A percentile compares a stretch with the other conserved stretches of the same genome.
Evolutionary conservation across 495 filamentous ascomycete genomes (phyloP).

Genomic region (Aspergillus diversus): DNA sequence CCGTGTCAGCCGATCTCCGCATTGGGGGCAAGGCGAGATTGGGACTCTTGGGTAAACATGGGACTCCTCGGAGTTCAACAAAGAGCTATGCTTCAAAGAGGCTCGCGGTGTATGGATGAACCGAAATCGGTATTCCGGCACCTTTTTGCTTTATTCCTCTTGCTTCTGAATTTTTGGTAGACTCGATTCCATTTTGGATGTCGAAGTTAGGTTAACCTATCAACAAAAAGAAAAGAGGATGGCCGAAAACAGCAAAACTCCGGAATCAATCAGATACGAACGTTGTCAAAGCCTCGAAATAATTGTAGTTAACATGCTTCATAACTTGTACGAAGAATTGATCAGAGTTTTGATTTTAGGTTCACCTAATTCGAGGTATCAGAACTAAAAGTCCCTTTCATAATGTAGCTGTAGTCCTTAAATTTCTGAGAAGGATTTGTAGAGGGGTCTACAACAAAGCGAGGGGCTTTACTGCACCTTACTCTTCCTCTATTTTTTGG

Average conservation of each 20-base stretch:
- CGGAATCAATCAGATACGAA: background rate
- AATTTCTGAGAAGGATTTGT: too few relatives aligned
- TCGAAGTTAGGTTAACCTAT: slow-evolving; percentile 2
- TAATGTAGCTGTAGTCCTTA: too few relatives aligned
- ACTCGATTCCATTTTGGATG: background rate
- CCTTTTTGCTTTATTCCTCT: slow-evolving; percentile 5
- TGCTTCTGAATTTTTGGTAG: background rate
- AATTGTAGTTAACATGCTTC: background rate
- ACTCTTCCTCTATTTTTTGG: too few relatives aligned
- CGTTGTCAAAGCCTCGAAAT: background rate
- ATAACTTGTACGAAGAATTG: too few relatives aligned
- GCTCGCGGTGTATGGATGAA: background rate
- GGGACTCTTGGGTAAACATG: background rate
- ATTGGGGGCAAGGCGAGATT: background rate
- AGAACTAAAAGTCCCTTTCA: too few relatives aligned
- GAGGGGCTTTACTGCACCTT: too few relatives aligned
- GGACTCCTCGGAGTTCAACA: slow-evolving; percentile 1
- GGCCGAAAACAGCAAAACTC: slow-evolving; percentile 8
- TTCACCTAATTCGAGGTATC: too few relatives aligned
- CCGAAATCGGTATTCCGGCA: too few relatives aligned
- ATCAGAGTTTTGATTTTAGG: too few relatives aligned
- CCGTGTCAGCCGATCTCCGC: slow-evolving; percentile 8
- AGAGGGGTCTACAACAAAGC: too few relatives aligned
- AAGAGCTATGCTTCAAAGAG: background rate
- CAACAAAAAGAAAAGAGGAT: slow-evolving; percentile 3